Evolutionary conservation across 2,329 filamentous ascomycete genomes (phyloP), one percentile per base, ranked within the genome.

Genomic region (Cladophialophora bantiana): DNA sequence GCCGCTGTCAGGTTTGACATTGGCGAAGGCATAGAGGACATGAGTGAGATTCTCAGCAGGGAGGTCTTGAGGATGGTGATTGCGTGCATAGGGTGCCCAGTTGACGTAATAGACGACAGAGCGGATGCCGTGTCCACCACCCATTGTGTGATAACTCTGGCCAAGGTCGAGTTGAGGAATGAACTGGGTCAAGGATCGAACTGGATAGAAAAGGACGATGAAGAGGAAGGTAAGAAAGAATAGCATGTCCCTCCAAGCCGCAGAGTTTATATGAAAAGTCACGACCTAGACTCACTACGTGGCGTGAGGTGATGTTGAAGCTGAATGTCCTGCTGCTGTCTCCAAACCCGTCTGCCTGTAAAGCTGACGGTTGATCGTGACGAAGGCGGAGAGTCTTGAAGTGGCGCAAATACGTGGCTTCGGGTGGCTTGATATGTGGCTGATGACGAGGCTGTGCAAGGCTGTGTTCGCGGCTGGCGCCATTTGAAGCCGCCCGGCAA

Each of bases 21-120:
- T 96, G 75, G 92, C 94, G 79, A 98, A 98, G 15, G 94, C 85
- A 74, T 97, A 97, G 15, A 97, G 87, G 4, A 98, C 80, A 75
- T 98, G 94, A 0, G 94, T 98, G 50, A 97, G 86, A 64, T 92
- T 90, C 62, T 93, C 86, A 3, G 85, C 88, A 0, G 92, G 91
- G 5, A 98, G 85, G 75, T 96, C 88, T 75, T 96, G 90, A 0
- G 94, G 93, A n/a, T 89, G 86, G 76, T 95, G 90, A 74, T 94
- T 90, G 63, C 94, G 88, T 45, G 83, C 92, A 78, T 97, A 97
- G 72, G 96, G 94, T 70, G 91, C 81, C 81, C 80, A 83, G 69
- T 82, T 81, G 35, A 81, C 80, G 70, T 78, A 83, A 71, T 83
- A 83, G 34, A 77, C 78, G 38, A 82, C 78, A 4, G 79, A 78